Conservation (phyloP, 2,329 filamentous ascomycete species). For the Pseudogymnoascus sp. region DNA sequence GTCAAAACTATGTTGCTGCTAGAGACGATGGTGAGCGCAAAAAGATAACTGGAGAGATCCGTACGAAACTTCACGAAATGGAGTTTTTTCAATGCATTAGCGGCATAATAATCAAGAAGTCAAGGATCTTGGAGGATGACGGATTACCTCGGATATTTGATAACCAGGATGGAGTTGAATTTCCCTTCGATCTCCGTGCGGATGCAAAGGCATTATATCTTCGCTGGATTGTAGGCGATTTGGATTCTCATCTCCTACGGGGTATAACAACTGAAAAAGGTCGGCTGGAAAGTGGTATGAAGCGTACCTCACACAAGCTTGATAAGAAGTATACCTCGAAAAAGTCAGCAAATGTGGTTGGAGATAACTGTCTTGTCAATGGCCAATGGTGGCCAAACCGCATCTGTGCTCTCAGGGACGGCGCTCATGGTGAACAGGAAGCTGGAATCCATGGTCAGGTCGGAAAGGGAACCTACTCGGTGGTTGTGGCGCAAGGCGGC, state of each 20-base stretch:
- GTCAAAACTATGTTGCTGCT: constrained; percentile 12
- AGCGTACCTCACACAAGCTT: constrained; percentile 12
- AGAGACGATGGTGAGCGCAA: constrained; percentile 2
- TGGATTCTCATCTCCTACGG: constrained; percentile 37
- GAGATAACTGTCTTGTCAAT: constrained; percentile 26
- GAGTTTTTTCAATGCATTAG: constrained; percentile 18
- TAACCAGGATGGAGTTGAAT: constrained; percentile 20
- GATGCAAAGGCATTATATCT: constrained; percentile 39
- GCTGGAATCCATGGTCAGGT: constrained; percentile 42
- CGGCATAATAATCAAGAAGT: constrained; percentile 20
- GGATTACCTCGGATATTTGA: constrained; percentile 37
- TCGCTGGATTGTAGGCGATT: constrained; percentile 36
- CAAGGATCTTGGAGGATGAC: constrained; percentile 23
- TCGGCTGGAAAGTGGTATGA: constrained; percentile 15
- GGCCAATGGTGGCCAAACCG: constrained; percentile 47
- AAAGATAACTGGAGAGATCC: constrained; percentile 14
- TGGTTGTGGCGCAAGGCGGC: constrained; percentile 40
- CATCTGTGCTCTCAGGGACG: constrained; percentile 41
- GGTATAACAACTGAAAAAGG: constrained; percentile 20
- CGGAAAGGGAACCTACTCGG: constrained; percentile 40
- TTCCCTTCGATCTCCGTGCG: constrained; percentile 39
- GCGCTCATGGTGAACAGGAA: constrained; percentile 41
- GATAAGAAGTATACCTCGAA: constrained; percentile 11
- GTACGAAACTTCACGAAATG: constrained; percentile 24
- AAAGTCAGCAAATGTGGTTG: constrained; percentile 19